Percentiles rank a stretch among this genome's conserved stretches.
These are phyloP conservation scores for Rubus idaeus DNA, from an alignment of 306 rosid species.

Conservation along the genomic window DNA sequence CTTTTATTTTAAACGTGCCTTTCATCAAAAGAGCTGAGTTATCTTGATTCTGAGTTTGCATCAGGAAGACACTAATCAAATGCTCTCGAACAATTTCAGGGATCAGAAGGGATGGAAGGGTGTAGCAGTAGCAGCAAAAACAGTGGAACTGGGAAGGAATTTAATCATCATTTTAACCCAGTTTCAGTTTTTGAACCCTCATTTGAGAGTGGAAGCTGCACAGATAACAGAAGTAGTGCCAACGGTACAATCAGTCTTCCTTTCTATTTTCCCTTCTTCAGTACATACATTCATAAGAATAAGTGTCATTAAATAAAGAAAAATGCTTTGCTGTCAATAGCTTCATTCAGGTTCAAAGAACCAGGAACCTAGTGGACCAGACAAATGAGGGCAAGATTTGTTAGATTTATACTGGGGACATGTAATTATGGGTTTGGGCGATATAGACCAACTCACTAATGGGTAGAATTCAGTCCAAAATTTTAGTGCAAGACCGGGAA, in stretches of 20 bases:
- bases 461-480: neutral
- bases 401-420: neutral
- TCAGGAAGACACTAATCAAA: slow-evolving; percentile 17
- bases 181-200: slow-evolving; percentile 35
- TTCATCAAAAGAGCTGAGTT: neutral
- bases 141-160: slow-evolving; percentile 35
- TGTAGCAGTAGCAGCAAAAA: slow-evolving; percentile 45
- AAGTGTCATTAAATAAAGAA: neutral
- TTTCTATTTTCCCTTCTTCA: slow-evolving; percentile 19
- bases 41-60: neutral
- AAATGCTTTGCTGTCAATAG: neutral
- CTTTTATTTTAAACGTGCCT: neutral
- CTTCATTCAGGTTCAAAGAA: neutral
- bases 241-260: slow-evolving; percentile 46
- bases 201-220: slow-evolving; percentile 41
- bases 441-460: neutral
- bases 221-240: slow-evolving; percentile 51
- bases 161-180: slow-evolving; percentile 29
- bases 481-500: neutral
- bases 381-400: neutral
- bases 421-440: neutral
- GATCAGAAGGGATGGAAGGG: slow-evolving; percentile 48
- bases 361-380: neutral
- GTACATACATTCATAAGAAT: slow-evolving; percentile 7
- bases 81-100: slow-evolving; percentile 48